Conservation (phyloP, 805 yeast genomes). For the Teunomyces barrocoloradensis region DNA sequence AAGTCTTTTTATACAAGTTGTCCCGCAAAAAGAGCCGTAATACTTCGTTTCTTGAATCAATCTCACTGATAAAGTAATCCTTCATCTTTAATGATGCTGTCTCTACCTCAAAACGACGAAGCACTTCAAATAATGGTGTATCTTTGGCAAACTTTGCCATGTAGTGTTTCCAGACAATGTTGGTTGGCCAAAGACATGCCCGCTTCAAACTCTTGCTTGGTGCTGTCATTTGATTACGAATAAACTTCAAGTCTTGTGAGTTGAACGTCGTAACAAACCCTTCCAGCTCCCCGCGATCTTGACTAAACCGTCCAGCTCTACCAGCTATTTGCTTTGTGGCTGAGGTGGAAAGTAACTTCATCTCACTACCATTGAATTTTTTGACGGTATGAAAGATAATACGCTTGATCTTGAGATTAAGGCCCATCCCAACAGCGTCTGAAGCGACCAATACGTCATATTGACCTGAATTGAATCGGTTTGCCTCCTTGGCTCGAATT, state of each 20-base stretch:
- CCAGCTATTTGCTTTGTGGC: conserved; percentile 92
- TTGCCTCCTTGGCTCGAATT: conserved; percentile 81
- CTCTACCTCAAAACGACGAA: conserved; percentile 47
- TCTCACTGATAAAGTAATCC: conserved; percentile 37
- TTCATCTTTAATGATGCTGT: conserved; percentile 18
- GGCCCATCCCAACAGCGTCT: conserved; percentile 98
- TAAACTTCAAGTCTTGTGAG: conserved; percentile 39
- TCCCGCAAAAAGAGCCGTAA: conserved; percentile 44
- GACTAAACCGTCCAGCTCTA: conserved; percentile 80
- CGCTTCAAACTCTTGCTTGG: conserved; percentile 51
- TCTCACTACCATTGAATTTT: conserved; percentile 68
- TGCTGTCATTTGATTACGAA: conserved; percentile 47
- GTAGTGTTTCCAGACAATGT: conserved; percentile 62
- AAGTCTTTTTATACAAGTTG: conserved; percentile 20
- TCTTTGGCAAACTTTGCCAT: conserved; percentile 58
- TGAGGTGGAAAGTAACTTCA: conserved; percentile 52
- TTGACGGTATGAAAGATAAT: conserved; percentile 65
- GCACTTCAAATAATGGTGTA: conserved; percentile 44
- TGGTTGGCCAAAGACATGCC: conserved; percentile 83
- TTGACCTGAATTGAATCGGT: conserved; percentile 71
- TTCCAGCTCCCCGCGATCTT: conserved; percentile 33
- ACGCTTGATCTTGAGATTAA: conserved; percentile 79
- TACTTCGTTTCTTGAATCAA: conserved; percentile 36
- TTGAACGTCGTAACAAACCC: conserved; percentile 56
- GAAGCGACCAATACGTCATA: conserved; percentile 88